Evolutionary conservation across 208 protist species (phyloP).

Genomic region (Leishmania turanica): DNA sequence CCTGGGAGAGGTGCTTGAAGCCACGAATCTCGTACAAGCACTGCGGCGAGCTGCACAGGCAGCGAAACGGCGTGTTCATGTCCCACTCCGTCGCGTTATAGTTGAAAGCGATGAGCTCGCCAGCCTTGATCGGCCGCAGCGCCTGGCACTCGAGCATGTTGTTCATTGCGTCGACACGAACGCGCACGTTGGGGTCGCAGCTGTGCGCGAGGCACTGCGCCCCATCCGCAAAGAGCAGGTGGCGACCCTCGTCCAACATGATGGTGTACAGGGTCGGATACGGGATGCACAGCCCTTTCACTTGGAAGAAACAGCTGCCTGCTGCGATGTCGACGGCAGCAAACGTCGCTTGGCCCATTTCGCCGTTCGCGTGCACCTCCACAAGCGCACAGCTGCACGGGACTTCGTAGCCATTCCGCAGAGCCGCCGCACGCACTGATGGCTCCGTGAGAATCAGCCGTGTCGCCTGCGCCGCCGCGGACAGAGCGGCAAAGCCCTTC

Average conservation of each 20-base stretch:
- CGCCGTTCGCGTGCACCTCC: conserved; percentile 50
- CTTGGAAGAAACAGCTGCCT: conserved; percentile 58
- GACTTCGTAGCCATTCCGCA: conserved; percentile 50
- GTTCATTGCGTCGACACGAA: conserved; percentile 66
- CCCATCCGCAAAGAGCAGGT: conserved; percentile 76
- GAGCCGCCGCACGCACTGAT: conserved; percentile 49
- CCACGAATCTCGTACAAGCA: conserved; percentile 76
- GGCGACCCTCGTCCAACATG: conserved; percentile 55
- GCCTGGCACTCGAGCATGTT: conserved; percentile 76
- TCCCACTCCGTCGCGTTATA: conserved; percentile 89
- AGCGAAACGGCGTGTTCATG: conserved; percentile 73
- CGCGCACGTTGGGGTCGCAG: conserved; percentile 77
- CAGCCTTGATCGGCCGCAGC: conserved; percentile 61
- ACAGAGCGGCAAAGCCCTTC: conserved; percentile 53
- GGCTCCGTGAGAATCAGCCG: conserved; percentile 54
- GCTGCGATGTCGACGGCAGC: conserved; percentile 47
- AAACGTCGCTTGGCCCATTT: conserved; percentile 67
- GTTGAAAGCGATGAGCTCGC: conserved; percentile 78
- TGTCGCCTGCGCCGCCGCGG: conserved; percentile 28
- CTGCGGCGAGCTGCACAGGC: conserved; percentile 54
- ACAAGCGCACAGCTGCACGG: conserved; percentile 52
- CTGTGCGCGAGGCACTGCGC: conserved; percentile 85
- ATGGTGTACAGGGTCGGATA: conserved; percentile 77
- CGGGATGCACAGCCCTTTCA: conserved; percentile 66
- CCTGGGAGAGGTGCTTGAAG: conserved; percentile 74